These are phyloP conservation scores for Pseudogymnoascus sp. DNA, from an alignment of 2,329 filamentous ascomycete genomes.

Conservation along the genomic window DNA sequence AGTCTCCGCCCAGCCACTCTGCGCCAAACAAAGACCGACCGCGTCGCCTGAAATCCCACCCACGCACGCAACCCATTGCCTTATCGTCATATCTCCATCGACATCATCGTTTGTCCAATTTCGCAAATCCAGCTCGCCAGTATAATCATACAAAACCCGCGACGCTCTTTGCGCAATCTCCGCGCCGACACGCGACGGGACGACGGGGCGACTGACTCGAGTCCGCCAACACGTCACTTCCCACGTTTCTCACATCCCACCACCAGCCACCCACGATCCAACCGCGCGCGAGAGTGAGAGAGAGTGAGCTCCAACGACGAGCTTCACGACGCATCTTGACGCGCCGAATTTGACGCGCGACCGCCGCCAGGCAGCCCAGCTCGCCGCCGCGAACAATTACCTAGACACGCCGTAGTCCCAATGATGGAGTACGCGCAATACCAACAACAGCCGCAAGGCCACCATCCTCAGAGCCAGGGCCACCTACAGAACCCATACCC, in stretches of 20 bases:
- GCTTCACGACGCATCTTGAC: neutral
- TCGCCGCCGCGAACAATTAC: slow-evolving; percentile 25
- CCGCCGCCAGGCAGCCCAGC: slow-evolving; percentile 10
- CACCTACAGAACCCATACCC: slow-evolving; percentile 55
- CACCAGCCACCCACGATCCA: neutral
- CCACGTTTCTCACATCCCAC: neutral
- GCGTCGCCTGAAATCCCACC: slow-evolving; percentile 24
- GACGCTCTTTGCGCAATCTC: neutral
- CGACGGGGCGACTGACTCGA: neutral
- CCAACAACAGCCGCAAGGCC: slow-evolving; percentile 54
- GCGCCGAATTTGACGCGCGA: neutral
- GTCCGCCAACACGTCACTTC: neutral
- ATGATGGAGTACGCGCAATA: slow-evolving; percentile 74
- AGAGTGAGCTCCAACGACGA: neutral
- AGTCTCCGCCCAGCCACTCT: slow-evolving; percentile 39
- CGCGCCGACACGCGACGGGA: neutral
- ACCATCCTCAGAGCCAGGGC: slow-evolving; percentile 52
- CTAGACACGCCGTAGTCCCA: slow-evolving; percentile 23
- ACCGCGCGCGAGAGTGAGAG: neutral
- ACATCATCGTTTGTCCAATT: neutral
- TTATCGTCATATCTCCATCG: slow-evolving; percentile 9
- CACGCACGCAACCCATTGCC: slow-evolving; percentile 11
- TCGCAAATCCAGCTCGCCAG: slow-evolving; percentile 3
- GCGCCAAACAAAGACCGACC: slow-evolving; percentile 20
- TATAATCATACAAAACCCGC: neutral